These are phyloP conservation scores for Aspergillus carlsbadensis DNA, from an alignment of 495 filamentous ascomycete species.

Conservation along the genomic window DNA sequence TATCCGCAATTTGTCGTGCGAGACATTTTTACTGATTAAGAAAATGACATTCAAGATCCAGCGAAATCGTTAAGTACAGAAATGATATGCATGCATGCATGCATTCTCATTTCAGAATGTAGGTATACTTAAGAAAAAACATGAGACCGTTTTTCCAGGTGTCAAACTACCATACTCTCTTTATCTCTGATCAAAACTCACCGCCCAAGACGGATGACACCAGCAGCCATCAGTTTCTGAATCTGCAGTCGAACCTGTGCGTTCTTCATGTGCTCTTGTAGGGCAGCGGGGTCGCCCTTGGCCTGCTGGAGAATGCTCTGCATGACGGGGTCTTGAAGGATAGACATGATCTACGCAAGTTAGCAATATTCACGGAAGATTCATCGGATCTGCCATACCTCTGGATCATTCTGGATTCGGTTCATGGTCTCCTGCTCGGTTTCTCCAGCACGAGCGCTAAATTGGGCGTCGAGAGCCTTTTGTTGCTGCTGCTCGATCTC, in stretches of 20 bases:
- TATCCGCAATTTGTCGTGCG: too few species aligned
- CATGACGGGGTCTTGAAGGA: slow-evolving; percentile 96
- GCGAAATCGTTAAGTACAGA: too few species aligned
- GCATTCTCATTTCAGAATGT: too few species aligned
- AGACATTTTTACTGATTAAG: too few species aligned
- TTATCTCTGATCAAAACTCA: slow-evolving; percentile 19
- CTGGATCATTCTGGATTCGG: slow-evolving; percentile 86
- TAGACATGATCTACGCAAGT: slow-evolving; percentile 70
- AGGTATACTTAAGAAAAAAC: too few species aligned
- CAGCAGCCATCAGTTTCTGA: slow-evolving; percentile 87
- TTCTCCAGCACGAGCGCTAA: slow-evolving; percentile 84
- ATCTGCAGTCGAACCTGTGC: slow-evolving; percentile 78
- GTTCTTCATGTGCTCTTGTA: slow-evolving; percentile 97
- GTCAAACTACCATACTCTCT: too few species aligned
- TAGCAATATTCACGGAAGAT: slow-evolving; percentile 25
- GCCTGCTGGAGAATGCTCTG: slow-evolving; percentile 95
- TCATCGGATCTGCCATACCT: slow-evolving; percentile 58
- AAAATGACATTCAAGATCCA: too few species aligned
- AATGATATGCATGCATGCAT: too few species aligned
- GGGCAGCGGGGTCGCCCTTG: slow-evolving; percentile 84
- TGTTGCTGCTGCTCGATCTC: slow-evolving; percentile 95
- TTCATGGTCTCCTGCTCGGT: slow-evolving; percentile 95
- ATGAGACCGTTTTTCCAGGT: too few species aligned
- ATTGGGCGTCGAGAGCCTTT: slow-evolving; percentile 92
- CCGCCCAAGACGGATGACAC: slow-evolving; percentile 82